Evolutionary conservation across 2,329 filamentous ascomycete species (phyloP).

Genomic region (Penicillium sumatraense): DNA sequence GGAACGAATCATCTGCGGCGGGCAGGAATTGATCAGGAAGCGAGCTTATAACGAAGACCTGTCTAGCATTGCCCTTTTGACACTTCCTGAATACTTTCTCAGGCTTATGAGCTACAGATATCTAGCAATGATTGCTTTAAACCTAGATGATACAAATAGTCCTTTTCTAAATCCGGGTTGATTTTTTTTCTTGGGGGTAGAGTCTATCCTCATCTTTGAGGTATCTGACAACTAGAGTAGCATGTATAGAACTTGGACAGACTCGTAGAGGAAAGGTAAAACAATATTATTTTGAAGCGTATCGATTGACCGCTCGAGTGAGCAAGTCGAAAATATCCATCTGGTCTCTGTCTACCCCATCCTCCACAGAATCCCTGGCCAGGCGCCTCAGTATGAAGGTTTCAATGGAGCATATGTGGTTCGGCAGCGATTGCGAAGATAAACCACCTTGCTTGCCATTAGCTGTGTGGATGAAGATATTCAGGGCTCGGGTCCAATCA

Average conservation of each 20-base stretch:
- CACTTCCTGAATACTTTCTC: not conserved
- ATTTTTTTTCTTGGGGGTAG: not conserved
- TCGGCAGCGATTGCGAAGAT: slow-evolving; percentile 12
- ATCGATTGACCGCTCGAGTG: not conserved
- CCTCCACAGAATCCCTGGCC: not conserved
- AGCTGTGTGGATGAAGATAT: not conserved
- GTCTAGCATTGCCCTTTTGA: not conserved
- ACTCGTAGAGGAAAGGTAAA: not conserved
- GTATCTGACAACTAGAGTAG: not conserved
- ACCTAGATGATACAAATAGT: not conserved
- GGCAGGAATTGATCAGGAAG: not conserved
- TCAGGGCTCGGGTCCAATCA: not conserved
- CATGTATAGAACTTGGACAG: not conserved
- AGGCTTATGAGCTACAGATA: not conserved
- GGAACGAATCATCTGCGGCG: not conserved
- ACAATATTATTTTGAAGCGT: not conserved
- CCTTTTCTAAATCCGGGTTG: not conserved
- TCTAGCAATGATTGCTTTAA: not conserved
- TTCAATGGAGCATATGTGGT: slow-evolving; percentile 2
- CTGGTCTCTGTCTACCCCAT: not conserved
- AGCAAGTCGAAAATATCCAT: not conserved
- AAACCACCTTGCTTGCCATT: not conserved
- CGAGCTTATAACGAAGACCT: not conserved
- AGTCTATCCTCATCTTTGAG: not conserved
- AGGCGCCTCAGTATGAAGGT: slow-evolving; percentile 8